phyloP scores from a whole-genome alignment of 148 eudicot species.

The Fagopyrum esculentum region DNA sequence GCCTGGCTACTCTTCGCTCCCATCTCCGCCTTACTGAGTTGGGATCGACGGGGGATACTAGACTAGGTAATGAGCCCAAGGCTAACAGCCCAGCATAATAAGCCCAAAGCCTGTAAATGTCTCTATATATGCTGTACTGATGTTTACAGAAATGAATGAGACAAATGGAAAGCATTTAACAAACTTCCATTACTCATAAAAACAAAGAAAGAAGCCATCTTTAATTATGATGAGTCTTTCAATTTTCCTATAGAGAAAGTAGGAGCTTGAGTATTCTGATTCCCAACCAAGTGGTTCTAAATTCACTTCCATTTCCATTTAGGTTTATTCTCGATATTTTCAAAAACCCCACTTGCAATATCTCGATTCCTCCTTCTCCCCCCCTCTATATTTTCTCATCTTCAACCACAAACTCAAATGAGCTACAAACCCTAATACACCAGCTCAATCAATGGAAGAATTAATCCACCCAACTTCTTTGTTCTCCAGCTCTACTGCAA shows the following conservation, averaged over 20 bases:
- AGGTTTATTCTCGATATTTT: not conserved
- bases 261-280: not conserved
- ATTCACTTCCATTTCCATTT: not conserved
- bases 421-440: not conserved
- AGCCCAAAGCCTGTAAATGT: too few relatives aligned
- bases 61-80: too few relatives aligned
- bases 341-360: not conserved
- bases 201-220: not conserved
- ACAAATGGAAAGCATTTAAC: too few relatives aligned
- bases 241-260: not conserved
- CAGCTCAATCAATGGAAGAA: not conserved
- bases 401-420: not conserved
- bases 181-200: too few relatives aligned
- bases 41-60: too few relatives aligned
- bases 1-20: too few relatives aligned
- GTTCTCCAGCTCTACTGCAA: not conserved
- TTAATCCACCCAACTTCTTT: not conserved
- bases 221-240: not conserved
- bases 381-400: not conserved
- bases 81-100: too few relatives aligned
- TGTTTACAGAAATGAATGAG: too few relatives aligned
- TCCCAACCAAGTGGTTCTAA: conserved; percentile 1
- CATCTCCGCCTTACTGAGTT: too few relatives aligned
- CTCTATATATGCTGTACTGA: too few relatives aligned
- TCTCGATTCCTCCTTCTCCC: not conserved